These are phyloP conservation scores for Aspergillus tubingensis DNA, from an alignment of 2,329 filamentous ascomycete species.

Conservation along the genomic window DNA sequence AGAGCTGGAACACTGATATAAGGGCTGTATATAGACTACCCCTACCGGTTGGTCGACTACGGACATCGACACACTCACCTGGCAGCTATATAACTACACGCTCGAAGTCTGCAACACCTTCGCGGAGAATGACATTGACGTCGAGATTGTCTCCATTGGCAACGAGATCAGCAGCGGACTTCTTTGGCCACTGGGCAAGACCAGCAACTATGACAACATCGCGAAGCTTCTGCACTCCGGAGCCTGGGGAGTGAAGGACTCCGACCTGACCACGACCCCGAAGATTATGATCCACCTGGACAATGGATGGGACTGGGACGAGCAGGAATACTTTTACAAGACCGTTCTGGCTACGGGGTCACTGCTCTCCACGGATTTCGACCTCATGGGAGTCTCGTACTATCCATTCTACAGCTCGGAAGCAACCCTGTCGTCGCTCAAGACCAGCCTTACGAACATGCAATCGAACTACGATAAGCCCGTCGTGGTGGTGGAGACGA, in stretches of 20 bases:
- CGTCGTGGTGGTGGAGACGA: conserved; percentile 68
- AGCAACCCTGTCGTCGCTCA: conserved; percentile 61
- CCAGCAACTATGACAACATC: conserved; percentile 60
- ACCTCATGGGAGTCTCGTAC: conserved; percentile 72
- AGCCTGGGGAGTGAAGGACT: conserved; percentile 65
- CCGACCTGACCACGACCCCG: conserved; percentile 56
- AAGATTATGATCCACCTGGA: conserved; percentile 75
- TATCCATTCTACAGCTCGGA: conserved; percentile 69
- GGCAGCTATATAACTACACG: conserved; percentile 70
- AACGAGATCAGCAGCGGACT: conserved; percentile 72
- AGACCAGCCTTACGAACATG: conserved; percentile 60
- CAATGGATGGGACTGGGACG: conserved; percentile 71
- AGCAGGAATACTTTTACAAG: conserved; percentile 67
- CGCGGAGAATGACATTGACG: conserved; percentile 54
- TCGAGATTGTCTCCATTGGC: conserved; percentile 68
- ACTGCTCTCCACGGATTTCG: conserved; percentile 59
- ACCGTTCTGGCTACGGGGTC: conserved; percentile 56
- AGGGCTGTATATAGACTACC: conserved; percentile 41
- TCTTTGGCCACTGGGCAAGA: conserved; percentile 65
- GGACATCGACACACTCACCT: conserved; percentile 59
- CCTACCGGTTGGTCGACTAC: conserved; percentile 65
- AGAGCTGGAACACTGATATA: not conserved
- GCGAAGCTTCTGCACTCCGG: conserved; percentile 66
- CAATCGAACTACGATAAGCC: conserved; percentile 64
- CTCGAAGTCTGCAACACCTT: conserved; percentile 63